phyloP scores from a whole-genome alignment of 2,329 filamentous ascomycete species.

The Hypoxylon sp. region DNA sequence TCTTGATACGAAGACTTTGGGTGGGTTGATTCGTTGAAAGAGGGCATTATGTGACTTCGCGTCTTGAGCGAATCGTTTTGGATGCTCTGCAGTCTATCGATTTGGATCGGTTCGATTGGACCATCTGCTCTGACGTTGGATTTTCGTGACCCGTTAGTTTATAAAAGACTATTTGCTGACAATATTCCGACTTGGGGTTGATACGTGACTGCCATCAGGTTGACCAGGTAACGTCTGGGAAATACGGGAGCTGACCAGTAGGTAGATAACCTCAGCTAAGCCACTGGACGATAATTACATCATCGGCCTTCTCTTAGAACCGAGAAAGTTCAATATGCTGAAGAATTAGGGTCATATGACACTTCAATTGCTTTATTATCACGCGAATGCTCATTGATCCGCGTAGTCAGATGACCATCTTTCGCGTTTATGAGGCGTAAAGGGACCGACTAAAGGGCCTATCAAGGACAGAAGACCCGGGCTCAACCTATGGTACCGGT shows the following conservation, averaged over 20 bases:
- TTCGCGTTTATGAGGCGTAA: conserved; percentile 25
- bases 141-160: not conserved
- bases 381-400: conserved; percentile 8
- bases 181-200: not conserved
- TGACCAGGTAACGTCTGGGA: conserved; percentile 6
- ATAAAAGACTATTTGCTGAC: not conserved
- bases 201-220: not conserved
- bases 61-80: not conserved
- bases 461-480: conserved; percentile 21
- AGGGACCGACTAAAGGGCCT: conserved; percentile 25
- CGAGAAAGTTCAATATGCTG: not conserved
- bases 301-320: conserved; percentile 4
- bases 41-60: not conserved
- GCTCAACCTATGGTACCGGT: conserved; percentile 18
- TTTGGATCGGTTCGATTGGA: not conserved
- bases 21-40: not conserved
- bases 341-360: conserved; percentile 27
- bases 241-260: conserved; percentile 15
- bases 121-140: not conserved
- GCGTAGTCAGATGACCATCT: conserved; percentile 33
- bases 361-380: conserved; percentile 16
- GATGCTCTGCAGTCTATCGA: not conserved
- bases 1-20: not conserved
- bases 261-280: conserved; percentile 27
- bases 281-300: conserved; percentile 16